These are phyloP conservation scores for Penicillium sclerotiorum DNA, from an alignment of 2,329 filamentous ascomycete species.

Conservation along the genomic window DNA sequence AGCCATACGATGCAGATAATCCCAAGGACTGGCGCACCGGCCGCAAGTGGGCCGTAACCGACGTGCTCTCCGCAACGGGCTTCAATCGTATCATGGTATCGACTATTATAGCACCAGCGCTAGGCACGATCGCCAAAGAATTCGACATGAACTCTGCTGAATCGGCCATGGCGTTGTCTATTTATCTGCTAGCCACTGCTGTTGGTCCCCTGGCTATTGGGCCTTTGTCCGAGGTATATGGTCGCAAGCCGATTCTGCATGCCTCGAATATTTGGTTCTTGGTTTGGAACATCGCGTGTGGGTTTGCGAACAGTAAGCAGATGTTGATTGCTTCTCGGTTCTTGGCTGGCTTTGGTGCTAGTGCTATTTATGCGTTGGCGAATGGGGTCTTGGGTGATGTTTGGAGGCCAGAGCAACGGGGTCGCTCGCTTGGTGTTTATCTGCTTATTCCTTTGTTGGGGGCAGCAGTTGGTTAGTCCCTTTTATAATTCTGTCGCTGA, in stretches of 20 bases:
- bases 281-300: conserved; percentile 54
- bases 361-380: conserved; percentile 45
- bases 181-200: conserved; percentile 51
- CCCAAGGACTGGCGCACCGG: conserved; percentile 50
- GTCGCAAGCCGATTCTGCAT: conserved; percentile 51
- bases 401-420: conserved; percentile 60
- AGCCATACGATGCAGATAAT: conserved; percentile 41
- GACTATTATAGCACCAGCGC: conserved; percentile 53
- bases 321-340: conserved; percentile 56
- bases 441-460: conserved; percentile 58
- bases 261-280: conserved; percentile 52
- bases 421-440: conserved; percentile 61
- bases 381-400: conserved; percentile 52
- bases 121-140: conserved; percentile 52
- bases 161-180: conserved; percentile 45
- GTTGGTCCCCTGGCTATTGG: conserved; percentile 49
- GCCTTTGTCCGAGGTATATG: conserved; percentile 53
- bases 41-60: conserved; percentile 56
- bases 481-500: not conserved
- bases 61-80: conserved; percentile 54
- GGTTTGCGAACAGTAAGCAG: conserved; percentile 49
- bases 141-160: conserved; percentile 49
- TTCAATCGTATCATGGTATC: conserved; percentile 61
- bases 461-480: conserved; percentile 28
- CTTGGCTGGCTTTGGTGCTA: conserved; percentile 55